These are phyloP conservation scores for Drosera capensis DNA, from an alignment of 148 eudicot genomes.

Conservation along the genomic window DNA sequence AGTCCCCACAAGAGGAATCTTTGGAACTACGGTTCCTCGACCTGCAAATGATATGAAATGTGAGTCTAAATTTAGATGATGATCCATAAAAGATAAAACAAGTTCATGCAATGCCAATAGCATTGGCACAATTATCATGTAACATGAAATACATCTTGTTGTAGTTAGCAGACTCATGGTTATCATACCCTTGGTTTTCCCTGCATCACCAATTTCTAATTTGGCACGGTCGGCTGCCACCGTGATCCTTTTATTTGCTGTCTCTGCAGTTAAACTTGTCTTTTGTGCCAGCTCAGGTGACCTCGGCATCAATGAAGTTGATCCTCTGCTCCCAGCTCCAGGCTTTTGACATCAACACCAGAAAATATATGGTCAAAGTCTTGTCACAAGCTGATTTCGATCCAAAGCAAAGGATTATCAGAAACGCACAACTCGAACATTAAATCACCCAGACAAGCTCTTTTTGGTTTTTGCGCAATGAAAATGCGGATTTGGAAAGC, in stretches of 20 bases:
- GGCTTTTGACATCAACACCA: conserved; percentile 18
- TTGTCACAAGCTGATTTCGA: background rate
- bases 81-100: conserved; percentile 8
- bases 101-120: too few species aligned
- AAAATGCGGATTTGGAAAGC: background rate
- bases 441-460: background rate
- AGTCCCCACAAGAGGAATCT: conserved; percentile 18
- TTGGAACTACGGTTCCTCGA: conserved; percentile 23
- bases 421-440: background rate
- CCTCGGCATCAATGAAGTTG: conserved; percentile 22
- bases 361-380: background rate
- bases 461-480: background rate
- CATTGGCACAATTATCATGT: too few species aligned
- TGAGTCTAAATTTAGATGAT: conserved; percentile 5
- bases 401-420: background rate
- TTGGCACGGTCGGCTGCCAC: conserved; percentile 29
- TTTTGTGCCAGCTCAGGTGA: conserved; percentile 24
- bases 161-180: too few species aligned
- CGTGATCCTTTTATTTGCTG: conserved; percentile 39
- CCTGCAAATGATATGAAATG: conserved; percentile 3
- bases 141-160: too few species aligned
- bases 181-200: conserved; percentile 22
- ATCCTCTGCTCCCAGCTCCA: conserved; percentile 22
- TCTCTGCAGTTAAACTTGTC: conserved; percentile 14
- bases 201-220: conserved; percentile 24